Conservation (phyloP, 768 basidiomycete genomes). For the Rhizopogon vinicolor region DNA sequence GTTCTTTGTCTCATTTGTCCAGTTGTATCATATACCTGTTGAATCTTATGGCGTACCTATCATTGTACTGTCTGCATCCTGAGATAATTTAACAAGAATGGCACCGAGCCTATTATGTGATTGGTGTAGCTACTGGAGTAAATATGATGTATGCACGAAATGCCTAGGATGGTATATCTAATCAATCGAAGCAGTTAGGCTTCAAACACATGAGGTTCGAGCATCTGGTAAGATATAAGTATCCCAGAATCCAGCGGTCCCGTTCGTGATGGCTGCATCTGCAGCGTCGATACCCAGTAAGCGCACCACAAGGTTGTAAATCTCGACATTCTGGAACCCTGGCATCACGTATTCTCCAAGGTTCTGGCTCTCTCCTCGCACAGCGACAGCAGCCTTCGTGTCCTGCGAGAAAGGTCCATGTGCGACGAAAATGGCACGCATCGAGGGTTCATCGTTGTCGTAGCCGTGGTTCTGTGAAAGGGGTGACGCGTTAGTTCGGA, state of each 20-base stretch:
- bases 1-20: not conserved
- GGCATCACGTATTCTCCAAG: constrained; percentile 66
- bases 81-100: too few species aligned
- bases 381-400: constrained; percentile 48
- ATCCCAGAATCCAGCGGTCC: constrained; percentile 83
- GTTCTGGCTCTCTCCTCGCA: constrained; percentile 1
- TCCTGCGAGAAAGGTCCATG: constrained; percentile 83
- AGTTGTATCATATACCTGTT: not conserved
- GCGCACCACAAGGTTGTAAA: constrained; percentile 79
- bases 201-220: not conserved
- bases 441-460: constrained; percentile 69
- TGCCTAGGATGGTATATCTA: not conserved
- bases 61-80: not conserved
- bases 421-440: constrained; percentile 90
- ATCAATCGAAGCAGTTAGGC: not conserved
- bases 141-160: not conserved
- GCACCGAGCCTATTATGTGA: not conserved
- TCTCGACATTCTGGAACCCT: constrained; percentile 80
- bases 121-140: not conserved
- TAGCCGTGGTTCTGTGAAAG: constrained; percentile 78
- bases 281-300: constrained; percentile 56
- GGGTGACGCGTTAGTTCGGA: not conserved
- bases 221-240: constrained; percentile 42
- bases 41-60: not conserved
- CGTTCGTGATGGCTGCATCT: constrained; percentile 62